Percentiles rank a stretch among this genome's conserved stretches.
These are phyloP conservation scores for Candida stauntonica DNA, from an alignment of 805 yeast species.

Conservation along the genomic window DNA sequence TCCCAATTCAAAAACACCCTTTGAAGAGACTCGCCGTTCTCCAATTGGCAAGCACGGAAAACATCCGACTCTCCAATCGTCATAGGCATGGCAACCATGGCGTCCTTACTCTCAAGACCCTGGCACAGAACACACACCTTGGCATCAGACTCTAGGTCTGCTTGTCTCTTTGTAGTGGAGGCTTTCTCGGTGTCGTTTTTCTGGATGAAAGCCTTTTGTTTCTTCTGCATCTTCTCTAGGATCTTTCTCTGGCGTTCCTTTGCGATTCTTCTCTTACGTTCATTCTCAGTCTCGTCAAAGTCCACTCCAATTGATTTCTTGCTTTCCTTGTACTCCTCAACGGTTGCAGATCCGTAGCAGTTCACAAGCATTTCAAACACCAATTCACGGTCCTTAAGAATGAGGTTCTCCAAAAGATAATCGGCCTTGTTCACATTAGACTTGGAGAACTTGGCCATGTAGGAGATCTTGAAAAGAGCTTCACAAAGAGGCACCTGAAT, in stretches of 20 bases:
- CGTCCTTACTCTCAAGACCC: constrained; percentile 40
- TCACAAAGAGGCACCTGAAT: constrained; percentile 37
- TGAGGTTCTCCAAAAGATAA: constrained; percentile 45
- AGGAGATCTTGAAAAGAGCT: constrained; percentile 47
- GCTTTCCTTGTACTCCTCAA: constrained; percentile 45
- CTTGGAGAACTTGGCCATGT: constrained; percentile 45
- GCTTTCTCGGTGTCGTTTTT: constrained; percentile 42
- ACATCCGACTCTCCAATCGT: constrained; percentile 36
- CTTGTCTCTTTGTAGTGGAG: constrained; percentile 18
- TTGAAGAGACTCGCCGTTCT: not conserved
- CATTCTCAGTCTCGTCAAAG: constrained; percentile 49
- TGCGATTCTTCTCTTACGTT: constrained; percentile 52
- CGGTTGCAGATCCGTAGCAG: constrained; percentile 53
- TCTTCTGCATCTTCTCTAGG: constrained; percentile 59
- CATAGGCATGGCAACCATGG: constrained; percentile 57
- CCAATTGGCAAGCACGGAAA: constrained; percentile 21
- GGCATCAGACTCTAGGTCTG: constrained; percentile 20
- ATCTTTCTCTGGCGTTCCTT: constrained; percentile 58
- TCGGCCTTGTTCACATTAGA: constrained; percentile 52
- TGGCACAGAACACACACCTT: constrained; percentile 58
- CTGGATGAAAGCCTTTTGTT: constrained; percentile 70
- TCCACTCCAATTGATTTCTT: constrained; percentile 36
- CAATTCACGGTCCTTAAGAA: constrained; percentile 41
- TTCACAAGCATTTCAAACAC: constrained; percentile 48
- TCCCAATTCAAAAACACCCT: constrained; percentile 23